Evolutionary conservation across 2,329 filamentous ascomycete genomes (phyloP).

Genomic region (Sporothrix sp.): DNA sequence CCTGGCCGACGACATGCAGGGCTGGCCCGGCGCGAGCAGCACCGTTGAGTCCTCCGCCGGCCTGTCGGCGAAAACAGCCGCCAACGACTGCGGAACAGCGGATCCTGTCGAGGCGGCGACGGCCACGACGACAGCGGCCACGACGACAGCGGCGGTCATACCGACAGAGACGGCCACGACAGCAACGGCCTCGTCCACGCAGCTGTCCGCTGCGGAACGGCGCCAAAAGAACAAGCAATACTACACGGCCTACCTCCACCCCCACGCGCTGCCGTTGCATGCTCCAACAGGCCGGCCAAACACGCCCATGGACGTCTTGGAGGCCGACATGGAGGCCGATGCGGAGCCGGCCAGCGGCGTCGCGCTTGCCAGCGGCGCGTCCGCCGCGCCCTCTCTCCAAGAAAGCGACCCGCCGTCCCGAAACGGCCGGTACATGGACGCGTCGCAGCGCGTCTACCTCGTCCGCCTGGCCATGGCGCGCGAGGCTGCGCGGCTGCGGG

Average conservation of each 20-base stretch:
- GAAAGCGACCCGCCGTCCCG: neutral
- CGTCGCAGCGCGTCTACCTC: neutral
- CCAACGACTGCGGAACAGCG: no score
- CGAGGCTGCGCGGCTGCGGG: neutral
- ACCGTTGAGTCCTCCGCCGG: neutral
- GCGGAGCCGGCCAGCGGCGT: neutral
- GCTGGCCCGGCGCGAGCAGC: constrained; percentile 12
- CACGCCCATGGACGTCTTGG: neutral
- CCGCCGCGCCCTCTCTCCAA: neutral
- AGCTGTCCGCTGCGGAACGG: no score
- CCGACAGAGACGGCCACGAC: no score
- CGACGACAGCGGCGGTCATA: no score
- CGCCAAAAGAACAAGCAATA: neutral
- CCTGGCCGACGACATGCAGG: constrained; percentile 12
- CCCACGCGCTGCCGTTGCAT: neutral
- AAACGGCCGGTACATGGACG: neutral
- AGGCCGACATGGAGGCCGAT: neutral
- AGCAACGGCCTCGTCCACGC: no score
- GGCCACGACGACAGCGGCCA: constrained; percentile 6
- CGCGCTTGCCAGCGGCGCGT: no score
- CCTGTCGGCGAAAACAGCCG: no score
- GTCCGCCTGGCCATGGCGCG: constrained; percentile 5
- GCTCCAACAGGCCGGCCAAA: no score
- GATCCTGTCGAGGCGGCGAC: constrained; percentile 16
- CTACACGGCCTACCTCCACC: constrained; percentile 4